These are phyloP conservation scores for Neltuma alba DNA, from an alignment of 306 rosid genomes.

Conservation along the genomic window DNA sequence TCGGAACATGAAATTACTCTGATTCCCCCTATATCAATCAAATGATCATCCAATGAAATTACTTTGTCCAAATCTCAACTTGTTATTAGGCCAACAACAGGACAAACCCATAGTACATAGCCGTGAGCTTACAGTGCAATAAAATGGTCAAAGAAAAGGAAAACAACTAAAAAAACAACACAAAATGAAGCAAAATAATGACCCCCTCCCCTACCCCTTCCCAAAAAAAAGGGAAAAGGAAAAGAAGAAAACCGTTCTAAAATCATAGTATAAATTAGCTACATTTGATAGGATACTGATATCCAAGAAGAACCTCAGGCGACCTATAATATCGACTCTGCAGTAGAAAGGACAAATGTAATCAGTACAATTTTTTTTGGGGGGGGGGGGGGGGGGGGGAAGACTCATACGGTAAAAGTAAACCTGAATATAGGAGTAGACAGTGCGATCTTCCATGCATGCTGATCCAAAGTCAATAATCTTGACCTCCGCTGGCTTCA, in stretches of 20 bases:
- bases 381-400: too few relatives aligned
- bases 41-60: not conserved
- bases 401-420: too few relatives aligned
- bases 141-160: conserved; percentile 17
- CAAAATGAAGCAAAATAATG: not conserved
- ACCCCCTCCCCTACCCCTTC: not conserved
- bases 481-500: conserved; percentile 92
- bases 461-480: conserved; percentile 99
- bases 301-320: conserved; percentile 99
- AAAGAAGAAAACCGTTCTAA: conserved; percentile 23
- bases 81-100: conserved; percentile 2
- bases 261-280: conserved; percentile 10
- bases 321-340: conserved; percentile 99
- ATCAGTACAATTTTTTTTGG: conserved; percentile 33
- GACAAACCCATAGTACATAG: conserved; percentile 27
- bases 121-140: conserved; percentile 18
- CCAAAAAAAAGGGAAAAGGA: conserved; percentile 1
- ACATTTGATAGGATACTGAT: conserved; percentile 87
- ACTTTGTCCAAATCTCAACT: not conserved
- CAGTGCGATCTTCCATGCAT: conserved; percentile 99
- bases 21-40: not conserved
- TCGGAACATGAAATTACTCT: not conserved
- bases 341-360: conserved; percentile 38
- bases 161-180: not conserved
- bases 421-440: conserved; percentile 99